Evolutionary conservation across 1,284 basidiomycete species (phyloP).

Genomic region (Acaromyces ingoldii): DNA sequence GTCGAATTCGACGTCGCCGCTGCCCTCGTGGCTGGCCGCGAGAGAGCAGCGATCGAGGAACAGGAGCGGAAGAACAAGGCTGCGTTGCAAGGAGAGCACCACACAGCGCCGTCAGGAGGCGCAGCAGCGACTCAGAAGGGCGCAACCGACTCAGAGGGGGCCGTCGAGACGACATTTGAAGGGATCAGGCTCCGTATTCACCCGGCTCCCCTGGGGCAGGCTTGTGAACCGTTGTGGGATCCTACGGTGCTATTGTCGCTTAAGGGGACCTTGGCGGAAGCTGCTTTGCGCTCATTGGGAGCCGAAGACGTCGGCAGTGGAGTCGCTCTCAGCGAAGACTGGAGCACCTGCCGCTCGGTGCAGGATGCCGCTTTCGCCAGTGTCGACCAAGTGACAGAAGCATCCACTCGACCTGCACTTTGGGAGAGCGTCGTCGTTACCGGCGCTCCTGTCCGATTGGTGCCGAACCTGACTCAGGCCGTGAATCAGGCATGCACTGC

Average conservation of each 20-base stretch:
- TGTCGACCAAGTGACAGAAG: slow-evolving; percentile 18
- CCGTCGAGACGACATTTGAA: background rate
- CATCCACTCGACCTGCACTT: slow-evolving; percentile 32
- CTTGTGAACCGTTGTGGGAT: background rate
- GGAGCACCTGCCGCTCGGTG: slow-evolving; percentile 10
- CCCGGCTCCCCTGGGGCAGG: background rate
- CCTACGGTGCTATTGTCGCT: background rate
- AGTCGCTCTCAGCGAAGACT: slow-evolving; percentile 22
- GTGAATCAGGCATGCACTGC: slow-evolving; percentile 25
- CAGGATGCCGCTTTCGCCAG: slow-evolving; percentile 15
- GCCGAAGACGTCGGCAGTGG: background rate
- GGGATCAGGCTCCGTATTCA: background rate
- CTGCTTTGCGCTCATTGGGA: background rate
- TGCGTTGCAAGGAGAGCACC: slow-evolving; percentile 56
- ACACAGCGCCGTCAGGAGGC: background rate
- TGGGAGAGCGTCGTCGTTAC: slow-evolving; percentile 48
- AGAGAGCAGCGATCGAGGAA: slow-evolving; percentile 26
- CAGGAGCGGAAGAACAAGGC: slow-evolving; percentile 65
- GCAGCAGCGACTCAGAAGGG: background rate
- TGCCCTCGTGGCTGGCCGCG: slow-evolving; percentile 50
- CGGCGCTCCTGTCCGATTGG: slow-evolving; percentile 27
- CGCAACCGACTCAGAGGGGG: slow-evolving; percentile 2
- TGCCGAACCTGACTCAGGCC: slow-evolving; percentile 32
- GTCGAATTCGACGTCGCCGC: slow-evolving; percentile 66
- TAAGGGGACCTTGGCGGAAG: slow-evolving; percentile 1